phyloP scores from a whole-genome alignment of 305 asterid genomes.

The Solanum chacoense region DNA sequence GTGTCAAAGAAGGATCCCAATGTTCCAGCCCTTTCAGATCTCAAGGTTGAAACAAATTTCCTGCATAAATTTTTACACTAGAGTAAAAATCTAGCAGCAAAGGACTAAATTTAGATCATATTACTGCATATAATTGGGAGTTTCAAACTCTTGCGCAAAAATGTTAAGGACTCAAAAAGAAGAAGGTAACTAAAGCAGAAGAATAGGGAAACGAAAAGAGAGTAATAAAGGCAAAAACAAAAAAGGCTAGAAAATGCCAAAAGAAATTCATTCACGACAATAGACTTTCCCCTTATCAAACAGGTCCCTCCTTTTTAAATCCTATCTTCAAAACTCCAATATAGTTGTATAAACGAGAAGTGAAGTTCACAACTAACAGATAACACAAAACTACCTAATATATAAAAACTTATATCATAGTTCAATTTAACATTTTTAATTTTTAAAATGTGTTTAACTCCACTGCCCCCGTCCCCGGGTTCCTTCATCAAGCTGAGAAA shows the following conservation, averaged over 20 bases:
- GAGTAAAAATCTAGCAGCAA: neutral
- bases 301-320: neutral
- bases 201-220: neutral
- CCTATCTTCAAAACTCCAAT: neutral
- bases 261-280: neutral
- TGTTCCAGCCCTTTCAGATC: slow-evolving; percentile 62
- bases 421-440: neutral
- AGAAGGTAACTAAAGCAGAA: neutral
- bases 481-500: neutral
- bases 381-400: neutral
- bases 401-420: neutral
- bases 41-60: slow-evolving; percentile 85
- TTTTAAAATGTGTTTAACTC: neutral
- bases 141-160: neutral
- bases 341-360: neutral
- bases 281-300: neutral
- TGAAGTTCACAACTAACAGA: neutral
- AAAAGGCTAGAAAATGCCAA: neutral
- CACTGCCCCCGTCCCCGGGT: neutral
- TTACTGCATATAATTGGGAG: neutral
- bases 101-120: neutral
- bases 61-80: slow-evolving; percentile 26
- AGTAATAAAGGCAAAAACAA: neutral
- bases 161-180: neutral
- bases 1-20: slow-evolving; percentile 60